These are phyloP conservation scores for Verticillium albo-atrum DNA, from an alignment of 2,329 filamentous ascomycete species.

Conservation along the genomic window DNA sequence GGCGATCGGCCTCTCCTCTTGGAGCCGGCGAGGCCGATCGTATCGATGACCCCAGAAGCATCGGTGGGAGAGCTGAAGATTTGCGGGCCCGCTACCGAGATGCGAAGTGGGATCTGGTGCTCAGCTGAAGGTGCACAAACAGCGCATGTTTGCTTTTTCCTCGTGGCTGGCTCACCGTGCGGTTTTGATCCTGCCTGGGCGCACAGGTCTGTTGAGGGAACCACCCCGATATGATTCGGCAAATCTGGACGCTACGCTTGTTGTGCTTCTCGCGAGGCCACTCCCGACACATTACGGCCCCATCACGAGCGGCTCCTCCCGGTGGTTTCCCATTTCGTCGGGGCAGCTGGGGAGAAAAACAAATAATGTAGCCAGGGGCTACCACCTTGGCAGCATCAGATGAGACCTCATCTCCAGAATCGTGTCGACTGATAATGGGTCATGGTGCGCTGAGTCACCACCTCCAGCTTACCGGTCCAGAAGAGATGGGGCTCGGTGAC, in stretches of 20 bases:
- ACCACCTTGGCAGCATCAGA: not conserved
- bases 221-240: not conserved
- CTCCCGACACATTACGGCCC: not conserved
- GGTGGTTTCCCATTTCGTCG: not conserved
- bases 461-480: constrained; percentile 33
- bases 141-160: not conserved
- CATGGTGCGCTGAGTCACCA: constrained; percentile 16
- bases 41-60: not conserved
- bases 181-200: not conserved
- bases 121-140: not conserved
- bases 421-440: constrained; percentile 9
- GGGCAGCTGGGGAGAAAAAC: not conserved
- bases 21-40: not conserved
- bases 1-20: not conserved
- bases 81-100: not conserved
- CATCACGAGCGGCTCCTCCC: not conserved
- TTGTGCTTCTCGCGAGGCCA: not conserved
- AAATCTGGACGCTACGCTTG: not conserved
- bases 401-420: constrained; percentile 2
- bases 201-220: not conserved
- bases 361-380: not conserved
- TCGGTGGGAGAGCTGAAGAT: not conserved
- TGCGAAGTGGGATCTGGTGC: not conserved
- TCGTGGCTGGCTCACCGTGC: not conserved
- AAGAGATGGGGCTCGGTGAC: constrained; percentile 24